Percentiles rank a stretch among this genome's conserved stretches.
These are phyloP conservation scores for Globisporangium radiosum DNA, from an alignment of 352 stramenopile species.

Conservation along the genomic window DNA sequence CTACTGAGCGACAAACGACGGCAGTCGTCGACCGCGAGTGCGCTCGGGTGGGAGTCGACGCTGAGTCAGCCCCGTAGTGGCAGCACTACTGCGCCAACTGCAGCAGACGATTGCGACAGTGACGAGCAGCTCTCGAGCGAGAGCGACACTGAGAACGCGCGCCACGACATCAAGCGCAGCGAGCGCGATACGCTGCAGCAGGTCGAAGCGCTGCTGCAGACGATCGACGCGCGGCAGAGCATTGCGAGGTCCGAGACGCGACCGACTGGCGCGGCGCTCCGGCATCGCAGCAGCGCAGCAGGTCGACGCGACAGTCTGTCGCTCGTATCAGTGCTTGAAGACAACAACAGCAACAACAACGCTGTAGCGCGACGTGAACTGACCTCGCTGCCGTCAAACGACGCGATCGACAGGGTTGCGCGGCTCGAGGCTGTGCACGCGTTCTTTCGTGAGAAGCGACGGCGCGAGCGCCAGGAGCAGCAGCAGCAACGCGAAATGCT, in stretches of 20 bases:
- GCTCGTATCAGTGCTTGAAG: neutral
- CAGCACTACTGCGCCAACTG: neutral
- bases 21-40: neutral
- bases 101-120: slow-evolving; percentile 14
- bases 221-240: slow-evolving; percentile 20
- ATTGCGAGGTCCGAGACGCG: neutral
- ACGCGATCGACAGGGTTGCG: slow-evolving; percentile 5
- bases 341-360: no score
- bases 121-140: slow-evolving; percentile 15
- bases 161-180: slow-evolving; percentile 31
- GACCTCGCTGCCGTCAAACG: neutral
- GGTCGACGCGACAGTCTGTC: neutral
- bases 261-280: neutral
- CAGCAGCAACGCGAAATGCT: slow-evolving; percentile 17
- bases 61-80: neutral
- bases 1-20: neutral
- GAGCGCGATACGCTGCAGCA: slow-evolving; percentile 42
- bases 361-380: neutral
- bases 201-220: slow-evolving; percentile 34
- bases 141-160: slow-evolving; percentile 13
- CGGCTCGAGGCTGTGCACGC: slow-evolving; percentile 26
- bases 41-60: neutral
- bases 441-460: slow-evolving; percentile 42
- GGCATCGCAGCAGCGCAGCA: neutral
- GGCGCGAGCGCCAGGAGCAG: slow-evolving; percentile 31